A percentile compares a stretch with the other conserved stretches of the same genome.
These are phyloP conservation scores for Trypanosoma rangeli DNA, from an alignment of 208 protist genomes.

Conservation along the genomic window DNA sequence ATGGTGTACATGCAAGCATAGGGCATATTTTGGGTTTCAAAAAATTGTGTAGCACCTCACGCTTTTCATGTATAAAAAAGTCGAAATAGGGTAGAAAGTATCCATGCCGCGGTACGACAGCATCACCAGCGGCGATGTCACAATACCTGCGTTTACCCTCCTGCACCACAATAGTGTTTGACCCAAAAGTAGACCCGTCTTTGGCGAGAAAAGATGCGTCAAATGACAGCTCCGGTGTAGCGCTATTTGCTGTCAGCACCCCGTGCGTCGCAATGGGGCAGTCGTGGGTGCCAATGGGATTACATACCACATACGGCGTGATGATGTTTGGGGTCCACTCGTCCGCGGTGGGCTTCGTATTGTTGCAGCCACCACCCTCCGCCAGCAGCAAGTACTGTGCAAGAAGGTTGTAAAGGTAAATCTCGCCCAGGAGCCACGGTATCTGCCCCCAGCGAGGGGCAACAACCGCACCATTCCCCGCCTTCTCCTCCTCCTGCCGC, in stretches of 20 bases:
- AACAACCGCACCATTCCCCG: slow-evolving; percentile 12
- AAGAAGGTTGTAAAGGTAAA: slow-evolving; percentile 87
- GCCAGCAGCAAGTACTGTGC: slow-evolving; percentile 75
- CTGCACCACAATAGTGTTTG: slow-evolving; percentile 8
- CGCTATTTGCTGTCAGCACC: slow-evolving; percentile 6
- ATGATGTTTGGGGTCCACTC: slow-evolving; percentile 44
- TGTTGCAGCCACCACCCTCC: not conserved
- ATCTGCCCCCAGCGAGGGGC: slow-evolving; percentile 81
- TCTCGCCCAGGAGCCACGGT: slow-evolving; percentile 89
- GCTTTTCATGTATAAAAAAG: slow-evolving; percentile 75
- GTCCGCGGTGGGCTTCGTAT: not conserved
- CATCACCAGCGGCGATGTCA: slow-evolving; percentile 7
- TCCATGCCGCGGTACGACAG: not conserved
- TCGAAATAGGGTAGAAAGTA: slow-evolving; percentile 73
- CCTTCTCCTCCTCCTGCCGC: not conserved
- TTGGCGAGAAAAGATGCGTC: slow-evolving; percentile 21
- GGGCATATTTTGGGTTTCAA: slow-evolving; percentile 55
- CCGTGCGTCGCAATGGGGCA: slow-evolving; percentile 5
- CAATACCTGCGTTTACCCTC: not conserved
- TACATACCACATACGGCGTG: slow-evolving; percentile 47
- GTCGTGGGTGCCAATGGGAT: slow-evolving; percentile 9
- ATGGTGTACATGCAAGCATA: slow-evolving; percentile 79
- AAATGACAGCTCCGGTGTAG: slow-evolving; percentile 4
- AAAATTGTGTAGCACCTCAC: slow-evolving; percentile 62
- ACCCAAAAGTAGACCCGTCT: not conserved